Evolutionary conservation across 176 grass and related monocot species (phyloP).

Genomic region (Carex parvula): DNA sequence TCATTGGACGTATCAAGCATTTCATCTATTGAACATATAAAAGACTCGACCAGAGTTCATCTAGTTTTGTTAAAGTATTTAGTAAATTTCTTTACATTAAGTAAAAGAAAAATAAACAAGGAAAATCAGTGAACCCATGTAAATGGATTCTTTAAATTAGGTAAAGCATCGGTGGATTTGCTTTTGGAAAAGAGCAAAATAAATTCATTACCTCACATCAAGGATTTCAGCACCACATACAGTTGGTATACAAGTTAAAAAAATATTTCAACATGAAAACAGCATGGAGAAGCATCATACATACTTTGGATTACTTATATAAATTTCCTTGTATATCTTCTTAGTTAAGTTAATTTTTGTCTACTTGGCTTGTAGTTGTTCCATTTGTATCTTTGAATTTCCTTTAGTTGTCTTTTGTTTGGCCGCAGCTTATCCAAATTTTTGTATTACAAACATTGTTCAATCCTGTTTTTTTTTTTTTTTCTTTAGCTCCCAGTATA

Average conservation of each 20-base stretch:
- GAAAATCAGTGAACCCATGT: background rate
- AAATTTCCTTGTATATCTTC: background rate
- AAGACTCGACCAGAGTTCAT: background rate
- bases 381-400: background rate
- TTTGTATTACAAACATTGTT: background rate
- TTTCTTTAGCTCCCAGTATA: background rate
- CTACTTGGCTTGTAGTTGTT: background rate
- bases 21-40: background rate
- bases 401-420: background rate
- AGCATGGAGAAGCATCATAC: background rate
- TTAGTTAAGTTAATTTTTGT: background rate
- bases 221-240: background rate
- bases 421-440: background rate
- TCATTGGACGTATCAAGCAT: background rate
- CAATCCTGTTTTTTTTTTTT: background rate
- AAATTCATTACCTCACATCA: background rate
- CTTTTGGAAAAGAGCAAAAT: background rate
- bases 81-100: background rate
- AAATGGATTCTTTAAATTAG: background rate
- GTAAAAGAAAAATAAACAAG: background rate
- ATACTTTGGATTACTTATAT: background rate
- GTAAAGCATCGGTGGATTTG: background rate
- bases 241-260: background rate
- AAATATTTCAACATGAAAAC: background rate
- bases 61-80: background rate